Conservation (phyloP, 202 grass and related monocot genomes). For the Panicum hallii region DNA sequence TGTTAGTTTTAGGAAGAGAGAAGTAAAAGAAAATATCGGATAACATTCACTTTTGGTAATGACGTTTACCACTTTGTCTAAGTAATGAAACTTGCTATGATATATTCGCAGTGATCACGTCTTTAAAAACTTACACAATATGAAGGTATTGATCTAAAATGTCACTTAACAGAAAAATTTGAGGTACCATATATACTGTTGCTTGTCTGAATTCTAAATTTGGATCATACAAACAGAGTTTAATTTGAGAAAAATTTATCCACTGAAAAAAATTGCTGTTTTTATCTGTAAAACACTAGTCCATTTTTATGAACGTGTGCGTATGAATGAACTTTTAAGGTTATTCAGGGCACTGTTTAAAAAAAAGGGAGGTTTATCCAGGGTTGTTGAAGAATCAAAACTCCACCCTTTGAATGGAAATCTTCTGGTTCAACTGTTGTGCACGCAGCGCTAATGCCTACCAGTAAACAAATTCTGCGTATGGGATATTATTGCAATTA, state of each 20-base stretch:
- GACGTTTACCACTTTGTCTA: background rate
- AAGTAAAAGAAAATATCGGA: background rate
- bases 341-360: background rate
- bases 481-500: background rate
- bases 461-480: background rate
- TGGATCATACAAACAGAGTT: background rate
- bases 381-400: background rate
- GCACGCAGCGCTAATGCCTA: background rate
- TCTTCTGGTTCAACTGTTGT: background rate
- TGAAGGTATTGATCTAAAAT: background rate
- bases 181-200: background rate
- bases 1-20: slow-evolving; percentile 16
- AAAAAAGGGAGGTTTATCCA: no score
- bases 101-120: background rate
- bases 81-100: background rate
- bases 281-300: background rate
- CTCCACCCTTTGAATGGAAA: background rate
- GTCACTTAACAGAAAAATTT: background rate
- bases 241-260: background rate
- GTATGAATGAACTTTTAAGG: background rate
- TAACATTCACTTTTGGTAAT: slow-evolving; percentile 33
- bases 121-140: no score
- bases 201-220: background rate
- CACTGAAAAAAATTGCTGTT: background rate
- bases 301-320: background rate